Evolutionary conservation across 23 red algal genomes (phyloP), one percentile per base, ranked within the genome.

Genomic region (Gracilaria domingensis): DNA sequence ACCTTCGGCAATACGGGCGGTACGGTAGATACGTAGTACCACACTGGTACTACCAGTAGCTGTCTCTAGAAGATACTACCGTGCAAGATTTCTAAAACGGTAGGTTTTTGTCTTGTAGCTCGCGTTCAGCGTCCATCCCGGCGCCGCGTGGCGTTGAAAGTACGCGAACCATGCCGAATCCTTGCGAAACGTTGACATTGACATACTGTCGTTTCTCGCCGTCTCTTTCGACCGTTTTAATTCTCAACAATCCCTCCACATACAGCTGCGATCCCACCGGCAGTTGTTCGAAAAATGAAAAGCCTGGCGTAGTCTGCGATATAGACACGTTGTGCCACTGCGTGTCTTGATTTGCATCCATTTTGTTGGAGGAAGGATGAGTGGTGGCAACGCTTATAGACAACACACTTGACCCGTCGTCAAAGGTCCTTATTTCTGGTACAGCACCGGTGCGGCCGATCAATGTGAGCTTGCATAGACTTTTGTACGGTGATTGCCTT

Each of bases 281-380:
- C 0, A 91, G 75, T 17, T 49, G 37, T 3, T 65, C 38, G 56
- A 91, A 73, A 30, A 91, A 62, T 20, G 75, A 64, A 66, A 76
- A 91, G 38, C 72, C 87, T 17, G 76, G 75, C 38, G 57, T 59
- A 4, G 62, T 35, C 39, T 91, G 29, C 25, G 47, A 80, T 30
- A 91, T 75, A 32, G 21, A 56, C 34, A 91, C 76, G 23, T 53
- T 67, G 60, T 91, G 73, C 87, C 87, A 91, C 17, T 80, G 72
- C 26, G 87, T 91, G 1, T 62, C 39, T 34, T 32, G 4, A 1
- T 56, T n/a, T 39, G 20, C 42, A 7, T 80, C 55, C 2, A 45
- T 51, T 11, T 35, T 37, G 33, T 48, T 53, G 24, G 3, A 4
- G 23, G 32, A 39, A 0, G 49, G 5, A 26, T 91, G 76, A 54